Evolutionary conservation across 768 basidiomycete genomes (phyloP).

Genomic region (Hirschioporus abietinus): DNA sequence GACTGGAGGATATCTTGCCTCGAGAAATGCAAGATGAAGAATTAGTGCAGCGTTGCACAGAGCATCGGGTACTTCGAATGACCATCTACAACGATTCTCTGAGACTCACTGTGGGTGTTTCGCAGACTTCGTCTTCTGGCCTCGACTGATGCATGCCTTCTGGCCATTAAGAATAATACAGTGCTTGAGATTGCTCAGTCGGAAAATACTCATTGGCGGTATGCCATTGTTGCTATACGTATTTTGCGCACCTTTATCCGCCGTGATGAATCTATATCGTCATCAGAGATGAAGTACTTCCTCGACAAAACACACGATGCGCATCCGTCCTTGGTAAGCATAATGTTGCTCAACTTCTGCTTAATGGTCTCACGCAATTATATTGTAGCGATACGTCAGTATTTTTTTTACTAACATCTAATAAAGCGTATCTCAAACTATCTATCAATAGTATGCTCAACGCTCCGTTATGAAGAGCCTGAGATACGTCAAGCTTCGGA

Average conservation of each 20-base stretch:
- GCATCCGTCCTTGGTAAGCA: constrained; percentile 60
- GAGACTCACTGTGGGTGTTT: constrained; percentile 36
- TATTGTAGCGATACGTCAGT: constrained; percentile 18
- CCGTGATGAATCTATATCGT: constrained; percentile 49
- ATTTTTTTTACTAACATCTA: neutral
- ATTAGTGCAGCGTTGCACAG: constrained; percentile 36
- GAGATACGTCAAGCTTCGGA: constrained; percentile 77
- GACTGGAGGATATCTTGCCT: constrained; percentile 34
- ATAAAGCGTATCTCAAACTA: neutral
- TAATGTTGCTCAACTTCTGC: neutral
- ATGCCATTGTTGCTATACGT: constrained; percentile 63
- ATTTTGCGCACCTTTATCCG: constrained; percentile 65
- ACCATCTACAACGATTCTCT: constrained; percentile 36
- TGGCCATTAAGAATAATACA: neutral
- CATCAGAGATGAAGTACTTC: constrained; percentile 50
- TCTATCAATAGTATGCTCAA: constrained; percentile 51
- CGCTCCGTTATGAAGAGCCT: constrained; percentile 73
- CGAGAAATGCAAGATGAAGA: constrained; percentile 26
- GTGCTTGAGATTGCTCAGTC: constrained; percentile 46
- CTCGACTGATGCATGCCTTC: neutral
- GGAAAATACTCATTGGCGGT: constrained; percentile 71
- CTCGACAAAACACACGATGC: constrained; percentile 55
- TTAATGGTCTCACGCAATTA: neutral
- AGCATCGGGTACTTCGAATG: constrained; percentile 41
- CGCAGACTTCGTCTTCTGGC: neutral